Conservation (phyloP, 352 stramenopile species). For the Phytophthora pini region DNA sequence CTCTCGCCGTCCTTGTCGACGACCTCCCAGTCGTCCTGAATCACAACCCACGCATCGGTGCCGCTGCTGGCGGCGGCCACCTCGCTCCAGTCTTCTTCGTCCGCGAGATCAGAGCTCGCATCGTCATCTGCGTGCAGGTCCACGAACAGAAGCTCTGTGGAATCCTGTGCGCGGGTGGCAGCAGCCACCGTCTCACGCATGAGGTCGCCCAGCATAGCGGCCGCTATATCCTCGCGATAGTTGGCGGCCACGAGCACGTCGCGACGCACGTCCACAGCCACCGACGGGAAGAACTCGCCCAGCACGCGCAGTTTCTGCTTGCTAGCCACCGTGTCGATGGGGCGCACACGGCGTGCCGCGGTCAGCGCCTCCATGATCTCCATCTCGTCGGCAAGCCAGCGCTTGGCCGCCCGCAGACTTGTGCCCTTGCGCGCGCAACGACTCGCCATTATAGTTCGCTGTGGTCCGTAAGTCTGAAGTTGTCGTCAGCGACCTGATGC, state of each 20-base stretch:
- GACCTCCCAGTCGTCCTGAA: constrained; percentile 82
- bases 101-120: constrained; percentile 34
- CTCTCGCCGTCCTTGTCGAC: constrained; percentile 55
- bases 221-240: constrained; percentile 69
- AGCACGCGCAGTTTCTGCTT: constrained; percentile 53
- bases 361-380: constrained; percentile 36
- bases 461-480: not conserved
- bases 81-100: constrained; percentile 69
- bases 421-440: constrained; percentile 42
- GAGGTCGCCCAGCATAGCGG: constrained; percentile 65
- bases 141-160: constrained; percentile 41
- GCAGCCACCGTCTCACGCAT: constrained; percentile 28
- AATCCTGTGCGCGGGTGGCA: constrained; percentile 4
- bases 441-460: constrained; percentile 24
- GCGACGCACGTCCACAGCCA: constrained; percentile 54
- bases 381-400: constrained; percentile 43
- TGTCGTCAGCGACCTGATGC: not conserved
- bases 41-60: constrained; percentile 54
- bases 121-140: constrained; percentile 47
- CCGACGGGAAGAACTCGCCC: constrained; percentile 63
- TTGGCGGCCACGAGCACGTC: constrained; percentile 73
- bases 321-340: constrained; percentile 49
- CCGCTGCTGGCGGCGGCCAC: constrained; percentile 36
- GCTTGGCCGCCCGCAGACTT: constrained; percentile 33
- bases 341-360: constrained; percentile 25